Percentiles rank a stretch among this genome's conserved stretches.
These are phyloP conservation scores for Camellia sinensis DNA, from an alignment of 148 eudicot genomes.

Conservation along the genomic window DNA sequence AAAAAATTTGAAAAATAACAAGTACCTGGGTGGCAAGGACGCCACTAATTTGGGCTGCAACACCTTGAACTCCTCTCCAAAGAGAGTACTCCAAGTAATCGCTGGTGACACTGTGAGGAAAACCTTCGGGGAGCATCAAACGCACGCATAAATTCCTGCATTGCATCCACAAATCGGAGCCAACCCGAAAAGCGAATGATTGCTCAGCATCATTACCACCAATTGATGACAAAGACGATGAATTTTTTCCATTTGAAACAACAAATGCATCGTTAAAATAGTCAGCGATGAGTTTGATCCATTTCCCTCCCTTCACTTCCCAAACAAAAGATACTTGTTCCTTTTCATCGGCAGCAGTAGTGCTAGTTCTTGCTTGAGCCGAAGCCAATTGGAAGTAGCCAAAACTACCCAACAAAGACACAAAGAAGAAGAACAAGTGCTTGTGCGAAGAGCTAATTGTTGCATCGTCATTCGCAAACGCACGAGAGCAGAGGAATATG, in stretches of 20 bases:
- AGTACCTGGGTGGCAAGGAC: slow-evolving; percentile 91
- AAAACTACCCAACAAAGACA: slow-evolving; percentile 35
- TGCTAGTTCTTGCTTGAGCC: slow-evolving; percentile 42
- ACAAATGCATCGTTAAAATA: slow-evolving; percentile 57
- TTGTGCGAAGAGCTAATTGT: neutral
- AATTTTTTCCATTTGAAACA: slow-evolving; percentile 23
- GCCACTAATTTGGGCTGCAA: slow-evolving; percentile 91
- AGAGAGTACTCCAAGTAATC: slow-evolving; percentile 91
- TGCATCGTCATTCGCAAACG: neutral
- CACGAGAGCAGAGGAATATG: slow-evolving; percentile 15
- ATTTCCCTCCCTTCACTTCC: slow-evolving; percentile 71
- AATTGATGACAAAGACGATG: slow-evolving; percentile 23
- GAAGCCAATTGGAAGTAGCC: slow-evolving; percentile 28
- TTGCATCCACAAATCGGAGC: slow-evolving; percentile 49
- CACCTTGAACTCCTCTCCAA: slow-evolving; percentile 97
- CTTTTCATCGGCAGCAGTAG: neutral
- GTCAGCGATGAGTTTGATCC: slow-evolving; percentile 60
- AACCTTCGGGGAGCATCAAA: slow-evolving; percentile 92
- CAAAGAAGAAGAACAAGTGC: slow-evolving; percentile 23
- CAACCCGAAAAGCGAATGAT: neutral
- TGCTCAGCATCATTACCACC: slow-evolving; percentile 14
- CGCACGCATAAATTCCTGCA: slow-evolving; percentile 49
- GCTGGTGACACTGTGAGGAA: slow-evolving; percentile 82
- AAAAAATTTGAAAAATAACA: slow-evolving; percentile 1
- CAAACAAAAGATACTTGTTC: slow-evolving; percentile 43